Evolutionary conservation across 2,329 filamentous ascomycete species (phyloP), one percentile per base, ranked within the genome.

Genomic region (Alternaria burnsii): DNA sequence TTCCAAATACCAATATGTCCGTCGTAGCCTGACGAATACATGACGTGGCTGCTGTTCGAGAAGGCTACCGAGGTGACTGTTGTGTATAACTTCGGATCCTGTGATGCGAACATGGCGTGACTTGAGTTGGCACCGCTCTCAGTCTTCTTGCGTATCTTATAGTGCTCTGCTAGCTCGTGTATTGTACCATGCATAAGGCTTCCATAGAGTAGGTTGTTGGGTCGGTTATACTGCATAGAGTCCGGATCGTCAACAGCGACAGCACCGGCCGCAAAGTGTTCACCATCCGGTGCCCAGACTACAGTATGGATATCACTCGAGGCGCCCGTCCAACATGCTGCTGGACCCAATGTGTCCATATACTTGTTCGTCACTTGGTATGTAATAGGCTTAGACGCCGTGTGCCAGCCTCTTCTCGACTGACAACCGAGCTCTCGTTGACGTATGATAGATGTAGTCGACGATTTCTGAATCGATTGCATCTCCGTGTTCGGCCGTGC

Each of bases 151-250:
- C 84, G 80, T 18, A 74, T 66, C 3, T 83, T 72, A 36, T 79
- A 80, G 67, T 89, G 87, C 51, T 86, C 82, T 1, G 84, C 81
- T 0, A 89, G 71, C 62, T 88, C 87, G 53, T 80, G 76, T 8
- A 89, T 69, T 1, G 67, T 68, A 20, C 79, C 81, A 1, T 68
- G 66, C 1, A 70, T 63, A 3, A 82, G 62, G 61, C 86, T 77
- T 1, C 87, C 87, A 36, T 86, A 71, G 1, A 89, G 68, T 1
- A 89, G 76, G 65, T 89, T 89, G 59, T 86, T 84, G 0, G 81
- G 78, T 40, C 84, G 78, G 59, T 89, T 89, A 68, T 89, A 89
- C 41, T 86, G 83, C 82, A 87, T 85, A n/a, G 82, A 85, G 46
- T 82, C 76, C 3, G 79, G 71, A 64, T 88, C 86, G 4, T 82